Evolutionary conservation across 371 early-diverging fungal genomes (phyloP).

Genomic region (Mortierella sp.): DNA sequence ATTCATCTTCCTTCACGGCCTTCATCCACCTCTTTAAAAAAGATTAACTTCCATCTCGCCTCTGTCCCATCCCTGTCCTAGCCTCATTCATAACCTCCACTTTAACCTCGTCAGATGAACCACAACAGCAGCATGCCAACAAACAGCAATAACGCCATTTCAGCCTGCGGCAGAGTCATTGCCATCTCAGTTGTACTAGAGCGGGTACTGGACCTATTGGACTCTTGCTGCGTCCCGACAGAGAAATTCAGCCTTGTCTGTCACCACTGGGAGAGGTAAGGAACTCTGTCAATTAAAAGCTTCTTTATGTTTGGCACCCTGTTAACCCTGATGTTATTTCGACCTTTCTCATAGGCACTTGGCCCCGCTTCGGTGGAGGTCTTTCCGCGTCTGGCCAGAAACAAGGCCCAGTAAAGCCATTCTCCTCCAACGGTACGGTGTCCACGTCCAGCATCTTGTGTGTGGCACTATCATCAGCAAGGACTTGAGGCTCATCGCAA

Average conservation of each 20-base stretch:
- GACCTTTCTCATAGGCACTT: slow-evolving; percentile 4
- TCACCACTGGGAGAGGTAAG: slow-evolving; percentile 35
- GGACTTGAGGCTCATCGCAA: slow-evolving; percentile 20
- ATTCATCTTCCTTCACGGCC: background rate
- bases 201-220: slow-evolving; percentile 53
- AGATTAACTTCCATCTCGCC: too few species aligned
- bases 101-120: background rate
- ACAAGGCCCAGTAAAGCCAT: background rate
- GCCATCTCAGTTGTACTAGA: slow-evolving; percentile 58
- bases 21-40: background rate
- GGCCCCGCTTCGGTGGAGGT: slow-evolving; percentile 22
- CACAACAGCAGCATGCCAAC: background rate
- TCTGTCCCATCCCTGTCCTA: background rate
- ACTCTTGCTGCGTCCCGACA: slow-evolving; percentile 13
- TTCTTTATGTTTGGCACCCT: background rate
- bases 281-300: background rate
- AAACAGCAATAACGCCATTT: background rate
- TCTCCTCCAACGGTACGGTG: slow-evolving; percentile 27
- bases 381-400: background rate
- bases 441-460: slow-evolving; percentile 13
- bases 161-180: background rate
- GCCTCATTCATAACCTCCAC: background rate
- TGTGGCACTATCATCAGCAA: slow-evolving; percentile 18
- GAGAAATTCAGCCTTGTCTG: slow-evolving; percentile 25
- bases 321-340: too few species aligned